Conservation (phyloP, 345 rosid species). For the Camelina laxa region DNA sequence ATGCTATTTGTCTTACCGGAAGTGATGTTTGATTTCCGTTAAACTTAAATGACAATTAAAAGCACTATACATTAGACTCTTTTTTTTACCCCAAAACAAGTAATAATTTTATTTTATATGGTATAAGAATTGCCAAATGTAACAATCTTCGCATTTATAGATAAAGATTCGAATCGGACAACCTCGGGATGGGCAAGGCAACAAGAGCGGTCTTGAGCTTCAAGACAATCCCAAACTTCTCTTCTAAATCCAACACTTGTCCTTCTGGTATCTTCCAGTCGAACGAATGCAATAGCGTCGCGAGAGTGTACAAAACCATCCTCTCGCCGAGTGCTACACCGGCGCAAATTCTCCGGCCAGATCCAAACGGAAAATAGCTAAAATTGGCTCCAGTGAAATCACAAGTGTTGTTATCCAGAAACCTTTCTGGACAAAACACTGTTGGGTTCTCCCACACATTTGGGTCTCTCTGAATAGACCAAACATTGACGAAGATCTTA, state of each 20-base stretch:
- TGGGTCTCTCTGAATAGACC: constrained; percentile 41
- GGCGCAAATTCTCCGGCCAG: constrained; percentile 74
- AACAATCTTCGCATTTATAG: not conserved
- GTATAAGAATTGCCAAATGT: not conserved
- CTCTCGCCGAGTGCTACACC: constrained; percentile 76
- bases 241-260: constrained; percentile 50
- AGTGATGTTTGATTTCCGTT: not conserved
- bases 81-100: not conserved
- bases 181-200: constrained; percentile 61
- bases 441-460: constrained; percentile 26
- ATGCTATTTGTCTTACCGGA: no score
- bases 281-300: constrained; percentile 70
- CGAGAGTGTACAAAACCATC: constrained; percentile 66
- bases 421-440: constrained; percentile 31
- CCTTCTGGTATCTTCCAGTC: constrained; percentile 60
- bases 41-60: not conserved
- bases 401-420: constrained; percentile 35
- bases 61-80: not conserved
- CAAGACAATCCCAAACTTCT: constrained; percentile 76
- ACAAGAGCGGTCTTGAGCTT: constrained; percentile 61
- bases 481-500: constrained; percentile 38
- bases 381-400: constrained; percentile 65
- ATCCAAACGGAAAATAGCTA: constrained; percentile 72
- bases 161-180: constrained; percentile 42
- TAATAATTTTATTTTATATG: not conserved